Evolutionary conservation across 2,329 filamentous ascomycete genomes (phyloP).

Genomic region (Arthroderma sp.): DNA sequence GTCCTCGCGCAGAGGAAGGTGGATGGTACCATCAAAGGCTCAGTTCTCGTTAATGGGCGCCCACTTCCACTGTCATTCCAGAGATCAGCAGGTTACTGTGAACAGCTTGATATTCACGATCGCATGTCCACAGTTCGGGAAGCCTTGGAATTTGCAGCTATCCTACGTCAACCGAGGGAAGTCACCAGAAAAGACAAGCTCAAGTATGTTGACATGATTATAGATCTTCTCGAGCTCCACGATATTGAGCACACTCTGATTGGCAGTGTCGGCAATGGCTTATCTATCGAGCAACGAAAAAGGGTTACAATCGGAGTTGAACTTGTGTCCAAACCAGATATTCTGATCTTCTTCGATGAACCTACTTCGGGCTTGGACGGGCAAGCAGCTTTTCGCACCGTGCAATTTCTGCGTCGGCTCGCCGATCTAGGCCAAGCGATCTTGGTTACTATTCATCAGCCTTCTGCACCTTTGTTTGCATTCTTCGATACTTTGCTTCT

Average conservation of each 20-base stretch:
- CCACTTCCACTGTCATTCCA: slow-evolving; percentile 64
- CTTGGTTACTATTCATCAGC: slow-evolving; percentile 93
- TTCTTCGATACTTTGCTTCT: slow-evolving; percentile 57
- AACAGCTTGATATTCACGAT: slow-evolving; percentile 76
- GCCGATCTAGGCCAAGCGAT: slow-evolving; percentile 82
- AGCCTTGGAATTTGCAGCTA: slow-evolving; percentile 69
- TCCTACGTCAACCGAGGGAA: slow-evolving; percentile 67
- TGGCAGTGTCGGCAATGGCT: slow-evolving; percentile 64
- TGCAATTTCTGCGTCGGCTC: slow-evolving; percentile 74
- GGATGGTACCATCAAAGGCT: slow-evolving; percentile 77
- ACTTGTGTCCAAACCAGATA: slow-evolving; percentile 74
- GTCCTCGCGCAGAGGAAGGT: slow-evolving; percentile 72
- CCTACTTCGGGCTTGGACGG: slow-evolving; percentile 87
- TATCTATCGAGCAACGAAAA: slow-evolving; percentile 50
- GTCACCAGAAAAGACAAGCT: slow-evolving; percentile 63
- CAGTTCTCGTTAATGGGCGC: slow-evolving; percentile 66
- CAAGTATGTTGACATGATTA: slow-evolving; percentile 78
- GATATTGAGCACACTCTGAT: slow-evolving; percentile 81
- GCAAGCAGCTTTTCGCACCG: slow-evolving; percentile 85
- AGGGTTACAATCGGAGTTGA: slow-evolving; percentile 89
- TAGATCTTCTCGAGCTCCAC: slow-evolving; percentile 79
- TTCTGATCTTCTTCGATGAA: slow-evolving; percentile 85
- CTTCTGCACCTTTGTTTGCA: slow-evolving; percentile 85
- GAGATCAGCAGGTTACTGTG: slow-evolving; percentile 66
- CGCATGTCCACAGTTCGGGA: slow-evolving; percentile 75